Conservation (phyloP, 2,329 filamentous ascomycete species). For the Cytospora paraplurivora region DNA sequence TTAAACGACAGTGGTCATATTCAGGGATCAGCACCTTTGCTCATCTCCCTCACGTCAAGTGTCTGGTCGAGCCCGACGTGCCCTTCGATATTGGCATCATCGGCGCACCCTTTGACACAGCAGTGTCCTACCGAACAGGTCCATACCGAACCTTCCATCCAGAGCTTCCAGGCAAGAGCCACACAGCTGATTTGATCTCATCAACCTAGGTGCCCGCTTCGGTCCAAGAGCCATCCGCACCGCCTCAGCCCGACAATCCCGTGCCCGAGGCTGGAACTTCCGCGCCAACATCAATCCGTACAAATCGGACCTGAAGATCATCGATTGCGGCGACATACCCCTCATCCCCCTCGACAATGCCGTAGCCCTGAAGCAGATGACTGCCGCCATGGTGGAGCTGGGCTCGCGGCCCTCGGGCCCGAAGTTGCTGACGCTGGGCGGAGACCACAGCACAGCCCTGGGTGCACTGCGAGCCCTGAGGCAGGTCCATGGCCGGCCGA, state of each 20-base stretch:
- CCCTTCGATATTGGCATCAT: conserved; percentile 27
- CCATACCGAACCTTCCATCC: too few relatives aligned
- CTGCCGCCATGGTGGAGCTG: conserved; percentile 6
- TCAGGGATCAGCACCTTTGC: conserved; percentile 16
- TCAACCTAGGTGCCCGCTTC: conserved; percentile 22
- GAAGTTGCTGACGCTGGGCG: conserved; percentile 30
- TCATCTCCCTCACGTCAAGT: conserved; percentile 2
- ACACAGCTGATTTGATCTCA: too few relatives aligned
- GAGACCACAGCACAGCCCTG: conserved; percentile 38
- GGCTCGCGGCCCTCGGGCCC: conserved; percentile 17
- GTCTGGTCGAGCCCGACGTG: conserved; percentile 3
- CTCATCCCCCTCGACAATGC: conserved; percentile 31
- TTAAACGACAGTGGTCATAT: conserved; percentile 4
- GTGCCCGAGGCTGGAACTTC: conserved; percentile 25
- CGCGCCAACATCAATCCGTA: conserved; percentile 28
- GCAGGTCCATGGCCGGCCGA: conserved; percentile 34
- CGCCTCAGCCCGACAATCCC: conserved; percentile 25
- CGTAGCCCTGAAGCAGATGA: conserved; percentile 33
- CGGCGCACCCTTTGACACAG: conserved; percentile 31
- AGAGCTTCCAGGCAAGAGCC: too few relatives aligned
- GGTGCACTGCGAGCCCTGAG: conserved; percentile 36
- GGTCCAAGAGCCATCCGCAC: conserved; percentile 29
- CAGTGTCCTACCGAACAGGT: conserved; percentile 30
- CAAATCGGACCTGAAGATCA: conserved; percentile 16
- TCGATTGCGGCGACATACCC: conserved; percentile 32